Percentiles rank a stretch among this genome's conserved stretches.
phyloP scores from a whole-genome alignment of 208 protist genomes.

The Wallacemonas rigidus region DNA sequence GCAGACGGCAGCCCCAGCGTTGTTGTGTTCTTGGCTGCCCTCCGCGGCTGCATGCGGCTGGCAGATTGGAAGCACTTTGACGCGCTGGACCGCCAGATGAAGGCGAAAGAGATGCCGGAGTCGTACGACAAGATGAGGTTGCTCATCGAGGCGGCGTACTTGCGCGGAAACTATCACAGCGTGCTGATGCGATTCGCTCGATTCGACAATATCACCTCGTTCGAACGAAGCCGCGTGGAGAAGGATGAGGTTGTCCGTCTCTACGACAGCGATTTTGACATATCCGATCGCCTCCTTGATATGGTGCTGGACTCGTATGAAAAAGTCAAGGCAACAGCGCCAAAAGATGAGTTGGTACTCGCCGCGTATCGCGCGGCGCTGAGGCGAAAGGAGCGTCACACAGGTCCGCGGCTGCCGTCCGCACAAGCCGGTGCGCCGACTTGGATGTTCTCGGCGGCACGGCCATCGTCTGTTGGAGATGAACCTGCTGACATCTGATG shows the following conservation, averaged over 20 bases:
- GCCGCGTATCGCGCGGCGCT: conserved; percentile 54
- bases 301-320: conserved; percentile 65
- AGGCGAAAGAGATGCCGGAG: conserved; percentile 51
- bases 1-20: conserved; percentile 30
- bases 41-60: conserved; percentile 61
- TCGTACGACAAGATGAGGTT: conserved; percentile 75
- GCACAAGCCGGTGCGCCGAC: conserved; percentile 26
- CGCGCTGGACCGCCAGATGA: conserved; percentile 59
- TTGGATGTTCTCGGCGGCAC: conserved; percentile 70
- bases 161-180: conserved; percentile 50
- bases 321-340: conserved; percentile 35
- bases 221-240: conserved; percentile 46
- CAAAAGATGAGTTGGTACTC: conserved; percentile 42
- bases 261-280: conserved; percentile 64
- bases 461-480: neutral
- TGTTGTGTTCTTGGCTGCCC: conserved; percentile 51
- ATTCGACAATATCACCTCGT: conserved; percentile 62
- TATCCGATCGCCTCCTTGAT: conserved; percentile 51
- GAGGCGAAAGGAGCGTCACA: conserved; percentile 30
- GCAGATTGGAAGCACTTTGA: conserved; percentile 67
- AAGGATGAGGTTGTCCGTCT: conserved; percentile 45
- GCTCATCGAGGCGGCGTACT: conserved; percentile 64
- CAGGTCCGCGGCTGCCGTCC: conserved; percentile 21
- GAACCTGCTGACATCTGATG: conserved; percentile 1
- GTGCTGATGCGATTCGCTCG: conserved; percentile 67